Percentiles rank a stretch among this genome's conserved stretches.
Conservation (phyloP, 139 green algal genomes). For the Chlamydomonas applanata region DNA sequence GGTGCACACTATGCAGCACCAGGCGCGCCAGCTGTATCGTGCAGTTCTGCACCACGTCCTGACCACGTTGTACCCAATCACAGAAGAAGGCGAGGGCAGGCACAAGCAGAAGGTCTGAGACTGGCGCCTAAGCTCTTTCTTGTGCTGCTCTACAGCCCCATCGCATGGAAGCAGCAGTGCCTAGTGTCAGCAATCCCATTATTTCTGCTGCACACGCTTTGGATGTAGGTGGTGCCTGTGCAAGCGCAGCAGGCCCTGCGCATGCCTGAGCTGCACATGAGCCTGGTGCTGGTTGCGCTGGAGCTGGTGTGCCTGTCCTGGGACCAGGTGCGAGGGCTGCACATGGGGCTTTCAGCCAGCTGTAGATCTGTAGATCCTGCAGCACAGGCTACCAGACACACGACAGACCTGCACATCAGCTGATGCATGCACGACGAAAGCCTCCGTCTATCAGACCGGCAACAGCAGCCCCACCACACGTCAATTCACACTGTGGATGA, state of each 20-base stretch:
- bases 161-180: neutral
- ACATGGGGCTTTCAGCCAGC: too few relatives aligned
- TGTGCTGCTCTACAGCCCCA: neutral
- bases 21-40: conserved; percentile 5
- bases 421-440: too few relatives aligned
- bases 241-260: neutral
- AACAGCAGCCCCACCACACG: too few relatives aligned
- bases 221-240: neutral
- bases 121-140: neutral
- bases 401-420: too few relatives aligned
- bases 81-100: too few relatives aligned
- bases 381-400: too few relatives aligned
- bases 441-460: too few relatives aligned
- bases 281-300: neutral
- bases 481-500: too few relatives aligned
- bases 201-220: too few relatives aligned
- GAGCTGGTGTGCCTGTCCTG: neutral
- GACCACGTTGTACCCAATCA: neutral
- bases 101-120: neutral
- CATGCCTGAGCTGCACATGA: conserved; percentile 10
- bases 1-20: conserved; percentile 1
- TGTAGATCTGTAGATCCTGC: too few relatives aligned
- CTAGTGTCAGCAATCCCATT: neutral
- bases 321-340: neutral
- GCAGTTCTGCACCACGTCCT: conserved; percentile 3